Base-by-base conservation (phyloP, 2,329 filamentous ascomycete genomes). In the Clarireedia monteithiana region DNA sequence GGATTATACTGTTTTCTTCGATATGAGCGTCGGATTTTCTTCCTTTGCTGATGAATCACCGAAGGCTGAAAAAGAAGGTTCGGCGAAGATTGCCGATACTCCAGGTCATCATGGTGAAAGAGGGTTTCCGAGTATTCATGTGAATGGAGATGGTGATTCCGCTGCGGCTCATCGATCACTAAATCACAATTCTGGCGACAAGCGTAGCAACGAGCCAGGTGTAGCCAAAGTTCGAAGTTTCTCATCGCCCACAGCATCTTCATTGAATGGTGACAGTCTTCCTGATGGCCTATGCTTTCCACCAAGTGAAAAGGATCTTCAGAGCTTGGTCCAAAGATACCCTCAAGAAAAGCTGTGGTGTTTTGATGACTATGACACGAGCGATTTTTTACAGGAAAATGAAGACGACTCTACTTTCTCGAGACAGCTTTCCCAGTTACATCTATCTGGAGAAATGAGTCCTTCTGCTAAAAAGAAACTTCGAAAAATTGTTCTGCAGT, bases 1-100 rank as follows among this genome's bases (percentile, higher is more conserved):
- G 38, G 57, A 60, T 36, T 57, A 53, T 44, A 57, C 60, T 30
- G 30, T 59, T n/a, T 60, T 62, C 42, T 45, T 60, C 27, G 59
- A 60, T 38, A 46, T 49, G 26, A 50, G 47, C 34, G 20, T 55
- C 26, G 53, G 53, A 20, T 55, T 55, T 20, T 55, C 46, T 34
- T 17, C 47, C 17, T 34, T n/a, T 45, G 39, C 17, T 14, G 46
- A 38, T 17, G 9, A 45, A 10, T 27, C n/a, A 15, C 26, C 42
- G 10, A 20, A 26, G 14, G 24, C 24, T 15, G 23, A 46, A 24
- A 46, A 1, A 23, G 40, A 44, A 17, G n/a, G 5, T 10, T 5
- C n/a, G 20, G 20, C 5, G 7, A 6, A 44, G 40, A 30, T 30
- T 30, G 10, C 2, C 10, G 9, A 30, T 30, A 30, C 27, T 10